Evolutionary conservation across 2,329 filamentous ascomycete species (phyloP), one percentile per base, ranked within the genome.

Genomic region (Penicillium freii): DNA sequence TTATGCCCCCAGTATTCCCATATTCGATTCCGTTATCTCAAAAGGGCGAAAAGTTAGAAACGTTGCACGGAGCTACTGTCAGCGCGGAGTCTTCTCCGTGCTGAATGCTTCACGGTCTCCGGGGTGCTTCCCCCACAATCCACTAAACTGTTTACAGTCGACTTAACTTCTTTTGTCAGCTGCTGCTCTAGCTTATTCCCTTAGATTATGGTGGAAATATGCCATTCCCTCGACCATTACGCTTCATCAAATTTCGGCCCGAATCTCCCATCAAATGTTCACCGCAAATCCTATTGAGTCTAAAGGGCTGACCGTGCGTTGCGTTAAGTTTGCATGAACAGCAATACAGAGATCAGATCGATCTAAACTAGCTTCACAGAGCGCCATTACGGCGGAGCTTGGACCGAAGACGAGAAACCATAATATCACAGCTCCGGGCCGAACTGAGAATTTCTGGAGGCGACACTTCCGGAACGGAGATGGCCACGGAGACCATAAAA

Each of bases 41-140:
- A 4, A 19, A 13, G 34, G 38, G 17, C 19, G 13, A 29, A 39
- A 50, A 43, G 17, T 23, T 27, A 29, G 21, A 42, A 29, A 13
- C 15, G 15, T 33, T 36, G 29, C 25, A 51, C 49, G 49, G 38
- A 44, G 31, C 55, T 44, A 51, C 52, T 55, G 48, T 47, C 46
- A 51, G 51, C 40, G 49, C 63, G 63, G 63, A 63, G 62, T 19
- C 34, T 23, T 17, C 60, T 63, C 63, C 63, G 63, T 64, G 57
- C 44, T 59, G 56, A 34, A 64, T 66, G 25, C 51, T 59, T 54
- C 61, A 64, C 63, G 62, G 40, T 8, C 40, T 10, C 40, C 23
- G 21, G 40, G 23, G 40, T 43, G 8, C 51, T 49, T 61, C 53
- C 62, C 63, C 62, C 63, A 64, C 58, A 63, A 58, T 49, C 36